phyloP scores from a whole-genome alignment of 2,329 filamentous ascomycete genomes.

The Taxawa tesnikishii region DNA sequence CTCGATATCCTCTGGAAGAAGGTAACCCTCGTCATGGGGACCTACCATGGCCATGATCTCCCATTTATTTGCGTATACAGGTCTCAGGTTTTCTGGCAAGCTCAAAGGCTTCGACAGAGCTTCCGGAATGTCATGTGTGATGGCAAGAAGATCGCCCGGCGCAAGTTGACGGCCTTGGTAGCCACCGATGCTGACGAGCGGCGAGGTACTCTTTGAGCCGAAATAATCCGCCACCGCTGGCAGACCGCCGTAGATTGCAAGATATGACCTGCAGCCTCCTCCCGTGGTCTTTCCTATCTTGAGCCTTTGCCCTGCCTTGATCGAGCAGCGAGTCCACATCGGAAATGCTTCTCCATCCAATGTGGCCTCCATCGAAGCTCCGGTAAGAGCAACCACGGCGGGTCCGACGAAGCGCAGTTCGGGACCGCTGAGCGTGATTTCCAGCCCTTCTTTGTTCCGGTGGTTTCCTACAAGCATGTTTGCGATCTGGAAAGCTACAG shows the following conservation, averaged over 20 bases:
- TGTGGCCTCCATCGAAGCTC: conserved; percentile 39
- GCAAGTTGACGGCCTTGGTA: conserved; percentile 46
- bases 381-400: conserved; percentile 45
- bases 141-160: conserved; percentile 40
- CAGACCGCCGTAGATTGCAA: conserved; percentile 45
- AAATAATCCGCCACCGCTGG: conserved; percentile 43
- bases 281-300: conserved; percentile 42
- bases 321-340: conserved; percentile 43
- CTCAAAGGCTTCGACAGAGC: conserved; percentile 16
- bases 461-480: conserved; percentile 49
- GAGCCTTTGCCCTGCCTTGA: conserved; percentile 39
- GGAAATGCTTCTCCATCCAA: conserved; percentile 37
- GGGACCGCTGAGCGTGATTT: conserved; percentile 49
- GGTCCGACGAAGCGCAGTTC: conserved; percentile 43
- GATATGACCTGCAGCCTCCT: conserved; percentile 44
- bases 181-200: conserved; percentile 45
- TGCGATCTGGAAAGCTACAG: conserved; percentile 43
- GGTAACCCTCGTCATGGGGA: conserved; percentile 43
- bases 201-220: conserved; percentile 46
- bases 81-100: conserved; percentile 34
- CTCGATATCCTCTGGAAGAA: conserved; percentile 39
- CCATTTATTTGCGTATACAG: conserved; percentile 38
- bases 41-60: conserved; percentile 43
- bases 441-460: conserved; percentile 39
- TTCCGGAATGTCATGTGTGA: conserved; percentile 27